Percentiles rank a stretch among this genome's conserved stretches.
Evolutionary conservation across 257 asterid genomes (phyloP).

Genomic region (Salvia hispanica): DNA sequence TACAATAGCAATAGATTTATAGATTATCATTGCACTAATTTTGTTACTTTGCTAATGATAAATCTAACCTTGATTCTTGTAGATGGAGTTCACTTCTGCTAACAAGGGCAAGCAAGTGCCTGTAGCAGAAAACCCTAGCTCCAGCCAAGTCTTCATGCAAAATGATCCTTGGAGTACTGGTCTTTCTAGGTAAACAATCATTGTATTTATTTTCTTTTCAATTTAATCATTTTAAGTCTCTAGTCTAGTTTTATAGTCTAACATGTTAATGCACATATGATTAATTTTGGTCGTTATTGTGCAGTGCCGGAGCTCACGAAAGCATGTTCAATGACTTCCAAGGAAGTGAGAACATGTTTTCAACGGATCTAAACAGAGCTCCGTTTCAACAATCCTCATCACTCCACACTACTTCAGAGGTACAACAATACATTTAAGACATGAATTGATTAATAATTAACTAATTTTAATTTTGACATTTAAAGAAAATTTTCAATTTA

Average conservation of each 20-base stretch:
- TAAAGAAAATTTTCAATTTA: neutral
- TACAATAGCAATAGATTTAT: too few relatives aligned
- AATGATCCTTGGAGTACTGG: conserved; percentile 48
- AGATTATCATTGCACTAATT: too few relatives aligned
- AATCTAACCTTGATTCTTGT: neutral
- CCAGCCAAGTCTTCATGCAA: conserved; percentile 37
- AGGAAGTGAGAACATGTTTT: neutral
- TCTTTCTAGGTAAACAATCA: conserved; percentile 35
- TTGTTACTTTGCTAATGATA: neutral
- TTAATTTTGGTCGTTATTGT: neutral
- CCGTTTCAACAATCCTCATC: conserved; percentile 15
- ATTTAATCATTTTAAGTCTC: too few relatives aligned
- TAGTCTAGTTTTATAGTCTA: too few relatives aligned
- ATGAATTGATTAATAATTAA: neutral
- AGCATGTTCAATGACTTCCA: conserved; percentile 30
- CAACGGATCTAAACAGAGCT: conserved; percentile 15
- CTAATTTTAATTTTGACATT: neutral
- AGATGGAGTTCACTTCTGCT: conserved; percentile 28
- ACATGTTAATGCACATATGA: too few relatives aligned
- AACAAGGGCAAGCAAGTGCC: conserved; percentile 19
- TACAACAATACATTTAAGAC: neutral
- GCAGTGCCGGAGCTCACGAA: conserved; percentile 37
- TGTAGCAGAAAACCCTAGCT: conserved; percentile 23
- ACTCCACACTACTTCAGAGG: conserved; percentile 24
- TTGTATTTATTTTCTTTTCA: neutral